Conservation (phyloP, 2,329 filamentous ascomycete genomes). For the Paracoccidioides brasiliensis region DNA sequence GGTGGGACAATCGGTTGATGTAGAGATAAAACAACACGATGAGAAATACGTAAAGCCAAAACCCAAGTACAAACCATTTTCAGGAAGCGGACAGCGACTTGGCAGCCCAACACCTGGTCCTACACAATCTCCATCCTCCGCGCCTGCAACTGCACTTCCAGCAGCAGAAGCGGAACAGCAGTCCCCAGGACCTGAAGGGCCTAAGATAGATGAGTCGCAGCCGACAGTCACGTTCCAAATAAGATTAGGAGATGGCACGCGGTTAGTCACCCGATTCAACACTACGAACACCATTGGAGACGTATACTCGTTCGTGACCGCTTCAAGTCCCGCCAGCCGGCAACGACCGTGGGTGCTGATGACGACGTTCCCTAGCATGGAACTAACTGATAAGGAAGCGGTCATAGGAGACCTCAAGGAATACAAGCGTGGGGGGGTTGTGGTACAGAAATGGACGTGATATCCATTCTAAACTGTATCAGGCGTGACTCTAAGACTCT, state of each 20-base stretch:
- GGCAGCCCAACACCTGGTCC: constrained; percentile 50
- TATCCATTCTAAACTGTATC: background rate
- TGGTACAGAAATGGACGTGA: constrained; percentile 37
- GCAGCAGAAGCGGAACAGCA: constrained; percentile 13
- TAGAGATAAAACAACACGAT: constrained; percentile 51
- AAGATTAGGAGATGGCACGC: constrained; percentile 49
- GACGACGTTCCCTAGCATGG: constrained; percentile 53
- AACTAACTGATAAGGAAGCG: constrained; percentile 42
- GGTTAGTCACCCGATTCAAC: constrained; percentile 50
- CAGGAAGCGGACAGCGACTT: constrained; percentile 46
- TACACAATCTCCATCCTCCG: constrained; percentile 23
- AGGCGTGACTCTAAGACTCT: background rate
- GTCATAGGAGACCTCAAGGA: constrained; percentile 35
- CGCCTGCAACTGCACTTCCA: constrained; percentile 17
- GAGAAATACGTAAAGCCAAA: constrained; percentile 51
- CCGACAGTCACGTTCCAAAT: constrained; percentile 49
- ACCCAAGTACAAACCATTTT: constrained; percentile 51
- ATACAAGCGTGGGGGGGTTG: constrained; percentile 38
- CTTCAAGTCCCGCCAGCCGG: constrained; percentile 37
- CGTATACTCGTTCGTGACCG: constrained; percentile 48
- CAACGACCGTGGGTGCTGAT: constrained; percentile 46
- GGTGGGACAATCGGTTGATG: constrained; percentile 50
- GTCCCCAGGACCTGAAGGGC: constrained; percentile 21
- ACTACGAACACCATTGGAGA: constrained; percentile 52
- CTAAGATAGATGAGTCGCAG: constrained; percentile 43